Percentiles rank a stretch among this genome's conserved stretches.
Conservation (phyloP, 257 asterid species). For the Solanum infundibuliforme region DNA sequence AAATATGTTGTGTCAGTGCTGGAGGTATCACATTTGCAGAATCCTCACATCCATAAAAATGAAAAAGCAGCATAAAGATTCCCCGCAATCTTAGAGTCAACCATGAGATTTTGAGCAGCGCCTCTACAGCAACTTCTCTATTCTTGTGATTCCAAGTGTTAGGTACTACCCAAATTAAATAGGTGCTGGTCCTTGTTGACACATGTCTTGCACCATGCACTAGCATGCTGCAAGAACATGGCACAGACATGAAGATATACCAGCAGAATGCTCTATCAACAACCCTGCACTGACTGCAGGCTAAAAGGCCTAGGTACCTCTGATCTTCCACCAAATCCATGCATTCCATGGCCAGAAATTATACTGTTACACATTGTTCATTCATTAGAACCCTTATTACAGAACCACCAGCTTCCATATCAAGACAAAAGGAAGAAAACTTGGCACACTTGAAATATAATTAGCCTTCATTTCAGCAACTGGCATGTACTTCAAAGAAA, state of each 20-base stretch:
- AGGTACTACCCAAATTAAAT: not conserved
- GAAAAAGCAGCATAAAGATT: not conserved
- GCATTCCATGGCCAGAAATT: not conserved
- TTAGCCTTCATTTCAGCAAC: not conserved
- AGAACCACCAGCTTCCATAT: not conserved
- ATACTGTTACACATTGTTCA: not conserved
- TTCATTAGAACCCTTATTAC: not conserved
- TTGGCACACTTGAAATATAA: not conserved
- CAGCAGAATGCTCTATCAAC: not conserved
- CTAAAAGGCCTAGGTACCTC: not conserved
- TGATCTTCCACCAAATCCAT: not conserved
- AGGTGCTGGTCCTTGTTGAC: not conserved
- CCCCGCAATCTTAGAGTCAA: not conserved
- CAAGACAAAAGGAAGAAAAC: not conserved
- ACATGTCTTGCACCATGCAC: not conserved
- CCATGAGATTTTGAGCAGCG: not conserved
- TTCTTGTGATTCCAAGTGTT: not conserved
- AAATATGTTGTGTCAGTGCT: not conserved
- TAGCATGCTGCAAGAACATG: not conserved
- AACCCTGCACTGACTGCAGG: not conserved
- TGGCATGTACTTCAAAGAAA: not conserved
- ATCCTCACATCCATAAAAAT: not conserved
- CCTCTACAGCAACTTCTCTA: not conserved
- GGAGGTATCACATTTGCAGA: not conserved
- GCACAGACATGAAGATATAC: not conserved